Evolutionary conservation across 306 rosid genomes (phyloP).

Genomic region (Vigna trinervia): DNA sequence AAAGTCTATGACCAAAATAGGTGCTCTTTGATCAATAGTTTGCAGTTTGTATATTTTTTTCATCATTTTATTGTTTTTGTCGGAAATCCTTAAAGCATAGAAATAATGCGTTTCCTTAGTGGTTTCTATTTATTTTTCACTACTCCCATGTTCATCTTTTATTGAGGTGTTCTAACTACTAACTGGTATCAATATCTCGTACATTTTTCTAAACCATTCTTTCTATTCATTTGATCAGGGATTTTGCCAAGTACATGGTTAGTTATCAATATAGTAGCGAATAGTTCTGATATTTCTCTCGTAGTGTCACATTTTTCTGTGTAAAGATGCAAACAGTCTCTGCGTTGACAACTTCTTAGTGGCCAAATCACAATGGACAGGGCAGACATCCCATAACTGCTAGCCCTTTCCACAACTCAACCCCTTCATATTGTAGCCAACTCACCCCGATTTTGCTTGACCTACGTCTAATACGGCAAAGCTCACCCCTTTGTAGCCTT

Average conservation of each 20-base stretch:
- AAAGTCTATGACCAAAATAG: slow-evolving; percentile 5
- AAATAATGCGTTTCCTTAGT: neutral
- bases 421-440: neutral
- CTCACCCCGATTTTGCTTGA: neutral
- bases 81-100: neutral
- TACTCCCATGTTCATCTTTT: neutral
- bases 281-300: neutral
- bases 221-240: slow-evolving; percentile 11
- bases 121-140: slow-evolving; percentile 5
- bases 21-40: slow-evolving; percentile 1
- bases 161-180: slow-evolving; percentile 3
- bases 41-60: slow-evolving; percentile 23
- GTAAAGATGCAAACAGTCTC: neutral
- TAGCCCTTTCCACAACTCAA: neutral
- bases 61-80: slow-evolving; percentile 2
- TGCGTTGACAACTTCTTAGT: neutral
- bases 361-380: slow-evolving; percentile 1
- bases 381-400: neutral
- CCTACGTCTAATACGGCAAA: neutral
- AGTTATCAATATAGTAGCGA: neutral
- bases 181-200: neutral
- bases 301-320: neutral
- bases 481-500: neutral
- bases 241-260: slow-evolving; percentile 8
- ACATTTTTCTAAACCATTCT: neutral